Evolutionary conservation across 2,329 filamentous ascomycete genomes (phyloP).

Genomic region (Apiospora marii): DNA sequence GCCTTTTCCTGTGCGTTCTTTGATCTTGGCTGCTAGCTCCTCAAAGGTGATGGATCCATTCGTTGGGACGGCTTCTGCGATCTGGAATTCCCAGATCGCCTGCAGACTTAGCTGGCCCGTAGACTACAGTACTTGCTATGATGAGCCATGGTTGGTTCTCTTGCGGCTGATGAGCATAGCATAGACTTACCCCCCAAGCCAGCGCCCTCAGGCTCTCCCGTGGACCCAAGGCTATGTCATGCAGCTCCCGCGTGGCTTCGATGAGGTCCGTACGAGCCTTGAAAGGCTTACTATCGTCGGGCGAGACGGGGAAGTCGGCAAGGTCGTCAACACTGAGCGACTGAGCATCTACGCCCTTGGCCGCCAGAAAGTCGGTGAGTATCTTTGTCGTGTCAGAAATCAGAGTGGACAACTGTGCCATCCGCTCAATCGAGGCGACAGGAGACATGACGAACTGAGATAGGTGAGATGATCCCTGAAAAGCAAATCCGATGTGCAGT

Average conservation of each 20-base stretch:
- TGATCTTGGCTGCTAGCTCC: background rate
- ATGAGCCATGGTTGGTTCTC: background rate
- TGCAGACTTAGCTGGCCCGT: slow-evolving; percentile 10
- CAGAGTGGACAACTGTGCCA: slow-evolving; percentile 2
- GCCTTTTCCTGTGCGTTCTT: background rate
- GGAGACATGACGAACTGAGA: background rate
- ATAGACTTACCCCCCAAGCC: slow-evolving; percentile 19
- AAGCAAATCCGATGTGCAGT: slow-evolving; percentile 1
- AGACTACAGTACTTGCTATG: background rate
- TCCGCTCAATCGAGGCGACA: background rate
- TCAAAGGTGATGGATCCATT: background rate
- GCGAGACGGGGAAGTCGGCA: background rate
- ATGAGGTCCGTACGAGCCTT: slow-evolving; percentile 8
- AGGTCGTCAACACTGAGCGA: background rate
- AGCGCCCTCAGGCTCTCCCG: background rate
- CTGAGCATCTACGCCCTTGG: background rate
- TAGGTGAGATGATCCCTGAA: slow-evolving; percentile 13
- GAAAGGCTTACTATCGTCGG: background rate
- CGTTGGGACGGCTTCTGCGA: slow-evolving; percentile 8
- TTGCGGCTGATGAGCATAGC: background rate
- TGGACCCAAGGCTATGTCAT: slow-evolving; percentile 13
- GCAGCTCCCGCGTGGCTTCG: slow-evolving; percentile 17
- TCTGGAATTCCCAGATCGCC: slow-evolving; percentile 14
- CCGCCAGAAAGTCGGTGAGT: slow-evolving; percentile 15
- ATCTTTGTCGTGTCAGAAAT: background rate